Conservation (phyloP, 352 stramenopile species). For the Globisporangium spinosum region DNA sequence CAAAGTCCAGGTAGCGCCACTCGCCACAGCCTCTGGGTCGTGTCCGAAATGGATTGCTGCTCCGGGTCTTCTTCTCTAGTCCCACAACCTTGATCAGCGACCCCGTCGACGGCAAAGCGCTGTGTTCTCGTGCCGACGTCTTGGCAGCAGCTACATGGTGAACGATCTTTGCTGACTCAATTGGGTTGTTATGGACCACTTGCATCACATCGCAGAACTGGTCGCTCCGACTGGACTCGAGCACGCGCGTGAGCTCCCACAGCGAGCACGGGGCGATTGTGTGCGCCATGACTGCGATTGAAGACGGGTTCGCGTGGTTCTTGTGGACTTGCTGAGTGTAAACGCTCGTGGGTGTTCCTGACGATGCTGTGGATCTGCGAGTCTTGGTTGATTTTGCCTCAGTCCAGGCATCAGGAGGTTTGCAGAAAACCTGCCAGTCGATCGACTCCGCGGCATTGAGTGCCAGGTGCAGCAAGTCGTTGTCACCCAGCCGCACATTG, state of each 20-base stretch:
- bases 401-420: neutral
- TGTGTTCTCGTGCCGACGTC: neutral
- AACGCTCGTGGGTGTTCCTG: neutral
- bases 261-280: constrained; percentile 10
- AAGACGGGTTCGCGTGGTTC: neutral
- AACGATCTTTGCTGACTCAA: neutral
- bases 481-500: constrained; percentile 28
- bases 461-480: constrained; percentile 33
- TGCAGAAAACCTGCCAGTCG: constrained; percentile 30
- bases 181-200: neutral
- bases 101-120: neutral
- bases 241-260: constrained; percentile 1
- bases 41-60: neutral
- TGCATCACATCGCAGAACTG: constrained; percentile 3
- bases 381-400: neutral
- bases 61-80: neutral
- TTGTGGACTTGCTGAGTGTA: neutral
- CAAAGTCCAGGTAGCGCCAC: constrained; percentile 17
- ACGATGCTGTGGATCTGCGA: no score
- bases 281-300: constrained; percentile 8
- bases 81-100: constrained; percentile 4
- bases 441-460: constrained; percentile 23
- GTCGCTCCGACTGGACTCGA: neutral
- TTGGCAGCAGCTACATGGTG: neutral
- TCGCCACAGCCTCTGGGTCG: neutral